Base-by-base conservation (phyloP, 495 filamentous ascomycete genomes). In the Podospora pseudocomata region DNA sequence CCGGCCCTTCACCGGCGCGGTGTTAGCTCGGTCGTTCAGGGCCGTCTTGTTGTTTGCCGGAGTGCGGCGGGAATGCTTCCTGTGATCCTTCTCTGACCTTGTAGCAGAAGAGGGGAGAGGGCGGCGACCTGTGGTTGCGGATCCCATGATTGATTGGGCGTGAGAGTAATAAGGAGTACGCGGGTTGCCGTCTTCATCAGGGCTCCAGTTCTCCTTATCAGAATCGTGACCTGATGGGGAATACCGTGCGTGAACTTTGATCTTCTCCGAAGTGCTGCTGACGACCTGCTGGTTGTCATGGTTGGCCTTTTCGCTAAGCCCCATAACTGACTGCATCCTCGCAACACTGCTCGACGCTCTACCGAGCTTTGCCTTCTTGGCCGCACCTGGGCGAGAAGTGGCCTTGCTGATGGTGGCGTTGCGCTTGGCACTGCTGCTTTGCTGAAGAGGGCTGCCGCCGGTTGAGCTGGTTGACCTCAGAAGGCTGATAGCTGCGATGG, bases 171-270 rank as follows among this genome's bases (percentile, higher is more conserved):
- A 66, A 71, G 76, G 79, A 55, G 69, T 74, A 30, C 64, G 70
- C 23, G 77, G 63, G 79, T 83, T 73, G 78, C 87, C 72, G 68
- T 83, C 74, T 82, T 82, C 67, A 75, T 83, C 68, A 65, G 83
- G 71, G 61, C 89, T 85, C 92, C 91, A 95, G 75, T 97, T 97
- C 80, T 97, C 94, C 76, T 97, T 97, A 73, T 97, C 94, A 2
- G 92, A 96, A 64, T 97, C 94, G 54, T 89, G 69, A 49, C 76
- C 79, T 2, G 76, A 75, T 0, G 74, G 71, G 39, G 74, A 74
- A 75, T 56, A 26, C 76, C 70, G 32, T 70, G 67, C n/a, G 74
- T 74, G 7, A 75, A 66, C 53, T 20, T 77, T 88, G 69, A 75
- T 78, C 60, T 86, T 84, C 7, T 85, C 81, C 0, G 81, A 56